Base-by-base conservation (phyloP, 2,329 filamentous ascomycete genomes). In the Daldinia sp. region DNA sequence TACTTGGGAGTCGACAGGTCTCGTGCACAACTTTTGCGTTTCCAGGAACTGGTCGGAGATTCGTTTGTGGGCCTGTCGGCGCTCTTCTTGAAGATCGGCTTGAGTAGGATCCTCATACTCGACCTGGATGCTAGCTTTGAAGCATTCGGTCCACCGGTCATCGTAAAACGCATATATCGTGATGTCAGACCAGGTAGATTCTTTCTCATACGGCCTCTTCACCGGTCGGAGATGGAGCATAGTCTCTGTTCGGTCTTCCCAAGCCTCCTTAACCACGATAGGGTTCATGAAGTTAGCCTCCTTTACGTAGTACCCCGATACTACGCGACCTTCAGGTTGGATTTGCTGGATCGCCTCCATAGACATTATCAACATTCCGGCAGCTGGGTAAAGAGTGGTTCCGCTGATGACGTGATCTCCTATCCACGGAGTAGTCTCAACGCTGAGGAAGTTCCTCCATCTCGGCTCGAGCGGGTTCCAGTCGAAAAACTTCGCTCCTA, bases 391-490 rank as follows among this genome's bases (percentile, higher is more conserved):
- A 6, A 80, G 56, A 5, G 75, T 67, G 0, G 64, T 68, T 7
- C 63, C 63, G 45, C 67, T 65, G 37, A 75, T 54, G 51, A 78
- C 71, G 53, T 85, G 82, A 57, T 84, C 79, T 0, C 71, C 70
- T 4, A 84, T 64, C 83, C 83, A 85, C 0, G 80, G 79, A 1
- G 74, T 72, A 3, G 79, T 76, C 8, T 77, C 72, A 0, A 79
- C 54, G 0, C 76, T 74, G 8, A 83, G 72, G 15, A 81, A 72
- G 48, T 81, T 81, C 13, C 82, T 75, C 83, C 83, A 85, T 7
- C 68, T 59, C 2, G 75, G 74, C 2, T 72, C 67, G 8, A 73
- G 51, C 1, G 74, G 71, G 32, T 65, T 65, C 63, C 63, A 65
- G 48, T 65, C 63, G 15, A 53, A 15, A 41, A 21, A 45, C 1